Percentiles rank a stretch among this genome's conserved stretches.
These are phyloP conservation scores for Periconia sp. DNA, from an alignment of 2,329 filamentous ascomycete species.

Conservation along the genomic window DNA sequence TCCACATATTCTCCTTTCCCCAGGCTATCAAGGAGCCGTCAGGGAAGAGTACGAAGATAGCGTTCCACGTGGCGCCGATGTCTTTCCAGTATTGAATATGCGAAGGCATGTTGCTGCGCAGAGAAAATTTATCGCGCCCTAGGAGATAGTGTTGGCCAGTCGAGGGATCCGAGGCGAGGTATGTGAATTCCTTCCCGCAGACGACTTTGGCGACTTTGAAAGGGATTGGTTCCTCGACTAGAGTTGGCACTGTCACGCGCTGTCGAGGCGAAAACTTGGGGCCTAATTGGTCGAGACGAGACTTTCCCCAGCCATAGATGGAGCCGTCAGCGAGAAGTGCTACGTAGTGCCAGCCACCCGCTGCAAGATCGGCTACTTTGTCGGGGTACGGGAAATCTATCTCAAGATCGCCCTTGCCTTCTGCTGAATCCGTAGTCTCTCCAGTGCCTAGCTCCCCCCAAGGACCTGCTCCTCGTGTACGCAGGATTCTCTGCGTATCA, in stretches of 20 bases:
- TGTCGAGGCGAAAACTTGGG: conserved; percentile 49
- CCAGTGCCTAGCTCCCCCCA: conserved; percentile 35
- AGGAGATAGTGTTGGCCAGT: conserved; percentile 70
- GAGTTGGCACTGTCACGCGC: conserved; percentile 35
- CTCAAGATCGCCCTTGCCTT: no score
- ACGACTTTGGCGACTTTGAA: conserved; percentile 72
- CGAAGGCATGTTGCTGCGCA: conserved; percentile 64
- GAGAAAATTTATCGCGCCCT: conserved; percentile 76
- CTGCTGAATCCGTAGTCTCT: conserved; percentile 1
- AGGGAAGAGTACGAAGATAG: conserved; percentile 71
- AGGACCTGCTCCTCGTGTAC: conserved; percentile 22
- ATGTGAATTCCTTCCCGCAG: conserved; percentile 87
- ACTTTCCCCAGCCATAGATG: conserved; percentile 87
- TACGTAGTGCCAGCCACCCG: conserved; percentile 80
- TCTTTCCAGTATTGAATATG: conserved; percentile 66
- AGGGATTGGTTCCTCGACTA: conserved; percentile 45
- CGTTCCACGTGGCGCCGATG: conserved; percentile 82
- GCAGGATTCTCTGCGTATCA: conserved; percentile 4
- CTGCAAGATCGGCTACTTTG: conserved; percentile 66
- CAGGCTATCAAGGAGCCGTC: conserved; percentile 71
- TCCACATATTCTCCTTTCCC: conserved; percentile 86
- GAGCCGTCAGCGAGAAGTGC: conserved; percentile 75
- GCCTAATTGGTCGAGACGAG: conserved; percentile 84
- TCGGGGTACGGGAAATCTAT: conserved; percentile 3
- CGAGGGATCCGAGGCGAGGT: conserved; percentile 63